Evolutionary conservation across 768 basidiomycete species (phyloP).

Genomic region (Leccinum variicolor): DNA sequence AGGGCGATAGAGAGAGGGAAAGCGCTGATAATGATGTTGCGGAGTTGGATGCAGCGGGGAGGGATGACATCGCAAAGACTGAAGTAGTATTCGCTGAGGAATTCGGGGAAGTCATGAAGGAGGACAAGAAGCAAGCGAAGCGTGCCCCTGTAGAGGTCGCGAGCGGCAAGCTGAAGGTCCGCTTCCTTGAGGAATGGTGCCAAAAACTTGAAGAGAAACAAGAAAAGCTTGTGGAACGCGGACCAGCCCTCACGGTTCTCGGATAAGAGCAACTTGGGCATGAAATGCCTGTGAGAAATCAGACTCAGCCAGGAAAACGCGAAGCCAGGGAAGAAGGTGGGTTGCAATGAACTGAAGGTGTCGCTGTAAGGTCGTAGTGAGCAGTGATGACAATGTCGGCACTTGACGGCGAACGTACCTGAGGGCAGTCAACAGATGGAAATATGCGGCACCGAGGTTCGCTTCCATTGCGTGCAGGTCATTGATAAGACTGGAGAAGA

Average conservation of each 20-base stretch:
- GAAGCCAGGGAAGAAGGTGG: constrained; percentile 95
- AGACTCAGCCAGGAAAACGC: constrained; percentile 98
- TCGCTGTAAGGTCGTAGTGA: constrained; percentile 51
- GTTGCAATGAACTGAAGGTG: constrained; percentile 93
- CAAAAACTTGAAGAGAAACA: constrained; percentile 94
- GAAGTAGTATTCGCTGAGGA: constrained; percentile 95
- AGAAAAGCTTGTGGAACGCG: constrained; percentile 90
- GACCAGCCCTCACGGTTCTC: constrained; percentile 96
- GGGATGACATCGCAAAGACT: constrained; percentile 93
- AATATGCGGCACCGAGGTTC: constrained; percentile 85
- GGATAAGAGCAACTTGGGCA: constrained; percentile 89
- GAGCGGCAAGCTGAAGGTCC: constrained; percentile 74
- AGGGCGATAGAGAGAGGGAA: constrained; percentile 81
- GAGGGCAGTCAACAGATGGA: constrained; percentile 82
- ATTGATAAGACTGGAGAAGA: constrained; percentile 94
- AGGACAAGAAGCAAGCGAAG: constrained; percentile 90
- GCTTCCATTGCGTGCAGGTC: constrained; percentile 86
- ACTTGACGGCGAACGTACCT: constrained; percentile 47
- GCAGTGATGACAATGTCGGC: neutral
- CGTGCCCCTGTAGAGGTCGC: constrained; percentile 87
- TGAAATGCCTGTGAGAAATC: constrained; percentile 93
- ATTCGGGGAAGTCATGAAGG: constrained; percentile 98
- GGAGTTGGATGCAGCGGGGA: constrained; percentile 88
- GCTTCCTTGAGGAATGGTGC: constrained; percentile 85
- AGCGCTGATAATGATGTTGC: constrained; percentile 94